These are phyloP conservation scores for Solanum medicagineum DNA, from an alignment of 257 asterid species.

Conservation along the genomic window DNA sequence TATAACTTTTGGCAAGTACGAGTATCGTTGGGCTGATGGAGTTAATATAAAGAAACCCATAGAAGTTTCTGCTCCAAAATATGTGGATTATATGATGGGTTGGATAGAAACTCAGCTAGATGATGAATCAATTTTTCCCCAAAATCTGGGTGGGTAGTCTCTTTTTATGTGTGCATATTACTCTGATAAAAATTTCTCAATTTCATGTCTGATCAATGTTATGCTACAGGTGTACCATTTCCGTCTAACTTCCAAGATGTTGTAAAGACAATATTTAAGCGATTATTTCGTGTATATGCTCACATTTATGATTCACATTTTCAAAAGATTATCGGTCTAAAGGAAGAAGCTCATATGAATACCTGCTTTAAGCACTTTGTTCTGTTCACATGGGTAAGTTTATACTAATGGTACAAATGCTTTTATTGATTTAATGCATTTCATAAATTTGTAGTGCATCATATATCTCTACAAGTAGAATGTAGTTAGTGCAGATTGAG, in stretches of 20 bases:
- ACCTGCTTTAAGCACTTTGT: slow-evolving; percentile 78
- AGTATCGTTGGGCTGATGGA: slow-evolving; percentile 95
- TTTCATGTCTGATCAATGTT: background rate
- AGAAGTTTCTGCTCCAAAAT: slow-evolving; percentile 89
- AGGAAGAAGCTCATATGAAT: slow-evolving; percentile 77
- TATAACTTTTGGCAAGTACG: slow-evolving; percentile 30
- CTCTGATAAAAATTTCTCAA: background rate
- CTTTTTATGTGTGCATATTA: background rate
- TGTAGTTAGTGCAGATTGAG: background rate
- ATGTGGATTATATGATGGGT: slow-evolving; percentile 86
- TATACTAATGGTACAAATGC: background rate
- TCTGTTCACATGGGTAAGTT: slow-evolving; percentile 58
- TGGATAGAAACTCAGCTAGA: slow-evolving; percentile 87
- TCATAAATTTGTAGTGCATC: background rate
- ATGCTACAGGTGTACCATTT: slow-evolving; percentile 54
- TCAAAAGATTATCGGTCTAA: slow-evolving; percentile 57
- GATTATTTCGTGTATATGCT: slow-evolving; percentile 70
- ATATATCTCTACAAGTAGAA: background rate
- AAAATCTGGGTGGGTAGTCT: slow-evolving; percentile 52
- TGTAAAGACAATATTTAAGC: slow-evolving; percentile 68
- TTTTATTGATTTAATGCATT: background rate
- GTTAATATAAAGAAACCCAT: slow-evolving; percentile 78
- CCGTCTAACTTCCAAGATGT: slow-evolving; percentile 65
- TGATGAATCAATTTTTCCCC: slow-evolving; percentile 78
- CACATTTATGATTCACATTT: slow-evolving; percentile 79